Conservation (phyloP, 257 asterid species). For the Dorcoceras hygrometricum region DNA sequence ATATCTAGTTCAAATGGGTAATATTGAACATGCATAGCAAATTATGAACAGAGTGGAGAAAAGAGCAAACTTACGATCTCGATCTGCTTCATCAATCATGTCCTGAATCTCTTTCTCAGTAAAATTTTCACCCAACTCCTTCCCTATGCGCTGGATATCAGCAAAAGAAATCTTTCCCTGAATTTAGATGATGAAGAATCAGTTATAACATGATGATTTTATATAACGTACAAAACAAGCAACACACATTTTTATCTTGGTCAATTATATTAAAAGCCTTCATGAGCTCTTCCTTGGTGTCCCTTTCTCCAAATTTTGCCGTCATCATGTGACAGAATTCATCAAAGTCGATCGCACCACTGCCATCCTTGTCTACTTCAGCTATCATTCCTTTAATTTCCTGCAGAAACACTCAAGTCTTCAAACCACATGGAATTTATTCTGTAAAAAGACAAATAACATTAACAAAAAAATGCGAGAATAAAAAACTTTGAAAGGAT, state of each 20-base stretch:
- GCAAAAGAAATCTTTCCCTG: conserved; percentile 88
- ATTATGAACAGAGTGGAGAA: conserved; percentile 5
- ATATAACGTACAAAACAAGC: conserved; percentile 13
- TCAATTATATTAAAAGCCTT: conserved; percentile 86
- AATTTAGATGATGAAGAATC: conserved; percentile 26
- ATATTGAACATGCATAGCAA: conserved; percentile 7
- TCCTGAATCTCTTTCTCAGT: conserved; percentile 76
- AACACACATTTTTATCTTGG: conserved; percentile 75
- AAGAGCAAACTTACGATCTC: conserved; percentile 68
- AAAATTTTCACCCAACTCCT: conserved; percentile 74
- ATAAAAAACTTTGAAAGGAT: background rate
- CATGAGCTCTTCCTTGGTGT: conserved; percentile 77
- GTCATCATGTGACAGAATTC: conserved; percentile 95
- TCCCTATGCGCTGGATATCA: conserved; percentile 82
- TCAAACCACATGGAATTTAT: conserved; percentile 3
- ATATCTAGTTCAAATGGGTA: background rate
- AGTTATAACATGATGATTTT: conserved; percentile 22
- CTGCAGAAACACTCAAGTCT: conserved; percentile 37
- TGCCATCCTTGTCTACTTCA: conserved; percentile 90
- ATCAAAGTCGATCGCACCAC: conserved; percentile 92
- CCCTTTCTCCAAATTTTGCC: conserved; percentile 92
- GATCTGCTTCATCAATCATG: conserved; percentile 93
- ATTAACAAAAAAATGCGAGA: background rate
- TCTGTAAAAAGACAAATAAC: conserved; percentile 5
- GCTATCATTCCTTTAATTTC: conserved; percentile 85